Evolutionary conservation across 1,139 yeast species (phyloP), one percentile per base, ranked within the genome.

Genomic region (Diutina scorzettiae): DNA sequence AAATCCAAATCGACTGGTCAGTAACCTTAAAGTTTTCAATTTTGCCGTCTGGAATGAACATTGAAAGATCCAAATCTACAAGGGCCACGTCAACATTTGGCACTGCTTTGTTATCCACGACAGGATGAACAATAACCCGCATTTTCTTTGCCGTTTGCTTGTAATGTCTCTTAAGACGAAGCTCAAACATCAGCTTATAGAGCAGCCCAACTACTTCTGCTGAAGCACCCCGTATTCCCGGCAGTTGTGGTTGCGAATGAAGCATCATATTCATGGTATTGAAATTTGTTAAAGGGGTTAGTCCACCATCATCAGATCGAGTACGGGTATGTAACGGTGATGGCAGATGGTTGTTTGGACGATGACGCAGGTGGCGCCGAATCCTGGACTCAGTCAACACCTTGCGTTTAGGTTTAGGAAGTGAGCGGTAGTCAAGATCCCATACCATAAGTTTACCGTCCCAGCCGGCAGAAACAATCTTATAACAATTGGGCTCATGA

Each of bases 391-490:
- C 39, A 8, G 27, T 21, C 12, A 20, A 6, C n/a, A 23, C 19
- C 29, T 74, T 55, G 45, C 74, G 63, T 44, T 71, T 73, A 11
- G 69, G 58, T 45, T 69, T 69, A 1, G 80, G 76, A 37, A 81
- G 57, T 11, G 78, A 72, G 51, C 73, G 67, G 36, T 82, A 81
- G 43, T 78, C 76, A 55, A 83, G 80, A 51, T 83, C 93, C 85
- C 89, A 83, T 25, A 81, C 61, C 29, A 79, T 58, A 7, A 82
- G 59, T 44, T 70, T 69, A 1, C 87, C 86, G 54, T 83, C 94
- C 51, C 73, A 79, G 2, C 89, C 87, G 46, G 78, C 78, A 34
- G 82, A 69, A 2, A 81, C 74, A 30, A 83, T 57, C 44, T 81
- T 66, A 55, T 83, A 83, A 16, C 39, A 34, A 16, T 59, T 56